Base-by-base conservation (phyloP, 2,329 filamentous ascomycete species). In the Pseudocercospora pini-densiflorae region DNA sequence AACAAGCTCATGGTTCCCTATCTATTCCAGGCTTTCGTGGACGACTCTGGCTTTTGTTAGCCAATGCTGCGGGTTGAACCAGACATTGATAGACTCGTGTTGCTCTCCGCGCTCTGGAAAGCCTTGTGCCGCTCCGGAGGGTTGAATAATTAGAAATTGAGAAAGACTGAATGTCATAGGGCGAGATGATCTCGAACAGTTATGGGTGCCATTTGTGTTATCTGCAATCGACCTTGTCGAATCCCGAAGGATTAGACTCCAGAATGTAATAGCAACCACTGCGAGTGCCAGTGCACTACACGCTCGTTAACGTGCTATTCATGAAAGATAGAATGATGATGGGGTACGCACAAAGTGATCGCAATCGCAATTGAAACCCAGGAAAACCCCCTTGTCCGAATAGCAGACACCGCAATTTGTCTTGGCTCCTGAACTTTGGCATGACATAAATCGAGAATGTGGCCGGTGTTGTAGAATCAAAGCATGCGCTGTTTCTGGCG, bases 361-460 rank as follows among this genome's bases (percentile, higher is more conserved):
- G 49, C 49, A 54, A n/a, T 24, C 49, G 6, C 49, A 54, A n/a
- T 54, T 54, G 24, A 54, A 54, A 16, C 49, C 49, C 49, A 29
- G 49, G 14, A 54, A 54, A 16, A 54, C 49, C 2, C 14, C 49
- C 21, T 21, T 24, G 14, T 54, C 49, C 19, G 49, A 12, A 16
- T 54, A 54, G 24, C 49, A 54, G 24, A 29, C 19, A 16, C 49
- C 49, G 49, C 49, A 54, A 27, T 54, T 54, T 3, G 49, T 29
- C 2, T 54, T 54, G 49, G 49, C 19, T 4, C 49, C 16, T 8
- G 49, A 9, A 29, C 49, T 54, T 24, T 54, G 21, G 6, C 49
- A 54, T n/a, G 49, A 16, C 21, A 24, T 23, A 24, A 54, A 54
- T 10, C 24, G 8, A 5, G 19, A n/a, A 16, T 54, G 49, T 24